These are phyloP conservation scores for Xanthoconium purpureum DNA, from an alignment of 768 basidiomycete genomes.

Conservation along the genomic window DNA sequence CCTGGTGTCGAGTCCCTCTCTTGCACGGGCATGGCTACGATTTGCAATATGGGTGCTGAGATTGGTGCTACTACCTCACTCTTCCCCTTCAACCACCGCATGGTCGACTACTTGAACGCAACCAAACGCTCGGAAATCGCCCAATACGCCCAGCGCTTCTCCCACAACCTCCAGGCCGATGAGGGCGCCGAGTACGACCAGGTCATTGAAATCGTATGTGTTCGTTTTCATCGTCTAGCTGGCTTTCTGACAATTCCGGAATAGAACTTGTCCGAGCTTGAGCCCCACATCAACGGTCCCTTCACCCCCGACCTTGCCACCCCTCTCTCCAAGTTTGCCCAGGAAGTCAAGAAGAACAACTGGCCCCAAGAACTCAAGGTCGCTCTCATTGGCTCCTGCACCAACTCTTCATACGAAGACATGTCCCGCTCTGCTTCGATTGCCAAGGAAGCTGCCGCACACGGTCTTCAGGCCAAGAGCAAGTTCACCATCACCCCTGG, in stretches of 20 bases:
- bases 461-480: conserved; percentile 87
- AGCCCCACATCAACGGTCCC: conserved; percentile 99
- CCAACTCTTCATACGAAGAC: conserved; percentile 99
- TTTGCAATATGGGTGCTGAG: conserved; percentile 99
- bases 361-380: conserved; percentile 99
- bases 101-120: conserved; percentile 91
- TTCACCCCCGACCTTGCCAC: conserved; percentile 99
- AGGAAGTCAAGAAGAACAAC: conserved; percentile 87
- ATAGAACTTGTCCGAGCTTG: conserved; percentile 92
- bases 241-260: neutral
- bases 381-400: conserved; percentile 97
- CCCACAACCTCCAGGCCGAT: conserved; percentile 88
- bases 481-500: conserved; percentile 98
- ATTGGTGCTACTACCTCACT: conserved; percentile 98
- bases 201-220: conserved; percentile 81
- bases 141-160: conserved; percentile 82
- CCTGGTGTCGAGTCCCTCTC: conserved; percentile 95
- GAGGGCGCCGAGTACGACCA: conserved; percentile 90
- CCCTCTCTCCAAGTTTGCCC: conserved; percentile 93
- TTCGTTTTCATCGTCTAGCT: neutral
- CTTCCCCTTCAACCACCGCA: conserved; percentile 97
- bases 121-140: conserved; percentile 89
- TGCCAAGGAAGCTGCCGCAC: conserved; percentile 80
- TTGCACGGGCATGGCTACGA: conserved; percentile 98
- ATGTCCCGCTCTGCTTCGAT: conserved; percentile 98